These are phyloP conservation scores for Monilinia vaccinii-corymbosi DNA, from an alignment of 2,329 filamentous ascomycete genomes.

Conservation along the genomic window DNA sequence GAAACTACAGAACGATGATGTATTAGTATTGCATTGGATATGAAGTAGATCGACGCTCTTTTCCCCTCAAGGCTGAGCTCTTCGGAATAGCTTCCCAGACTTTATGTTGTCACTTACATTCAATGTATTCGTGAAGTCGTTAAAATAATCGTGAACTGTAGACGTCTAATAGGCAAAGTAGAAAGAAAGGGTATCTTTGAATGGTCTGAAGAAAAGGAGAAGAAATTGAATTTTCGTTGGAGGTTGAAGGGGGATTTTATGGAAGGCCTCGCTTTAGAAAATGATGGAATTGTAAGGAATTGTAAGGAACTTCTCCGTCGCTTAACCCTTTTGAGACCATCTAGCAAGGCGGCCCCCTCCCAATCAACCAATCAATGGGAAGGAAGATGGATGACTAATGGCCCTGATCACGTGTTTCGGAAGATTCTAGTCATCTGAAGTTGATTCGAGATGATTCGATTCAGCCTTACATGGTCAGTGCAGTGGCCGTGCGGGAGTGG, in stretches of 20 bases:
- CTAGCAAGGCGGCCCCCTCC: background rate
- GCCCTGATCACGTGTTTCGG: background rate
- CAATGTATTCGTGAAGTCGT: conserved; percentile 9
- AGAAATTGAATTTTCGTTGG: conserved; percentile 2
- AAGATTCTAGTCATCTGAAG: background rate
- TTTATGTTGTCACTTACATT: conserved; percentile 3
- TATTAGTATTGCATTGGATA: background rate
- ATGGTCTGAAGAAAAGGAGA: background rate
- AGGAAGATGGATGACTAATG: background rate
- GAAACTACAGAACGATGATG: background rate
- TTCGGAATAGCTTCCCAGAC: background rate
- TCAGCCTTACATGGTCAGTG: background rate
- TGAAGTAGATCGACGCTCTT: background rate
- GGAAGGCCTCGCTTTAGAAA: conserved; percentile 9
- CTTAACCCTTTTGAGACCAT: conserved; percentile 1
- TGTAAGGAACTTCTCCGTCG: conserved; percentile 6
- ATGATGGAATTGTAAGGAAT: conserved; percentile 11
- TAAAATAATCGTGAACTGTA: background rate
- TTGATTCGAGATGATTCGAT: background rate
- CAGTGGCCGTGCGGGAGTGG: background rate
- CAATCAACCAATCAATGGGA: background rate
- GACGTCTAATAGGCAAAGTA: conserved; percentile 4
- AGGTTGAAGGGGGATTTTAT: conserved; percentile 3
- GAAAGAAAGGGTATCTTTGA: conserved; percentile 11
- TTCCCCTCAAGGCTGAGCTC: background rate